Conservation (phyloP, 768 basidiomycete genomes). For the Suillus cothurnatus region DNA sequence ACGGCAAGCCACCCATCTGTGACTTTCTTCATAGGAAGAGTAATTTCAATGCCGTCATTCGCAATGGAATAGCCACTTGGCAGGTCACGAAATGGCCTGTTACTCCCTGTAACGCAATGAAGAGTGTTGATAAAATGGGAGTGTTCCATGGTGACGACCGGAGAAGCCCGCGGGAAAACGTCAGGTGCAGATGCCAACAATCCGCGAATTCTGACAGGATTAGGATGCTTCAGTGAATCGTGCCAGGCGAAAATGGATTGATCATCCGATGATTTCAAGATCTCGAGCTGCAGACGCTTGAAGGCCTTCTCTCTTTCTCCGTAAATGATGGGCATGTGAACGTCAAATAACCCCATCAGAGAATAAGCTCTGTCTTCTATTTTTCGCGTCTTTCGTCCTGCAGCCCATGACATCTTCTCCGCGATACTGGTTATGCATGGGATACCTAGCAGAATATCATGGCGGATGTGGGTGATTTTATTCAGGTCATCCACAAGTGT, state of each 20-base stretch:
- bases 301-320: conserved; percentile 25
- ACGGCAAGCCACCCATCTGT: no score
- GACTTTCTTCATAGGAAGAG: no score
- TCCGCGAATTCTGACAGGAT: not conserved
- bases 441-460: conserved; percentile 3
- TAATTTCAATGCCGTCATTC: no score
- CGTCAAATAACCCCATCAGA: conserved; percentile 24
- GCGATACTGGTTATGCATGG: conserved; percentile 13
- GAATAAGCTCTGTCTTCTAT: conserved; percentile 32
- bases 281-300: conserved; percentile 16
- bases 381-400: conserved; percentile 30
- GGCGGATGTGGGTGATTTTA: conserved; percentile 13
- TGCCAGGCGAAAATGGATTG: conserved; percentile 17
- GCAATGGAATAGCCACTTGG: no score
- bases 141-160: no score
- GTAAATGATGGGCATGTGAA: conserved; percentile 18
- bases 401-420: conserved; percentile 32
- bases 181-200: no score
- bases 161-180: no score
- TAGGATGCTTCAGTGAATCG: not conserved
- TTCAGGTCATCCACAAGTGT: not conserved
- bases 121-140: no score
- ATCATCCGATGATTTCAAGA: conserved; percentile 14
- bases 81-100: no score
- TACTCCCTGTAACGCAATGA: no score